A percentile compares a stretch with the other conserved stretches of the same genome.
These are phyloP conservation scores for Macrocybe gigantea DNA, from an alignment of 768 basidiomycete species.

Conservation along the genomic window DNA sequence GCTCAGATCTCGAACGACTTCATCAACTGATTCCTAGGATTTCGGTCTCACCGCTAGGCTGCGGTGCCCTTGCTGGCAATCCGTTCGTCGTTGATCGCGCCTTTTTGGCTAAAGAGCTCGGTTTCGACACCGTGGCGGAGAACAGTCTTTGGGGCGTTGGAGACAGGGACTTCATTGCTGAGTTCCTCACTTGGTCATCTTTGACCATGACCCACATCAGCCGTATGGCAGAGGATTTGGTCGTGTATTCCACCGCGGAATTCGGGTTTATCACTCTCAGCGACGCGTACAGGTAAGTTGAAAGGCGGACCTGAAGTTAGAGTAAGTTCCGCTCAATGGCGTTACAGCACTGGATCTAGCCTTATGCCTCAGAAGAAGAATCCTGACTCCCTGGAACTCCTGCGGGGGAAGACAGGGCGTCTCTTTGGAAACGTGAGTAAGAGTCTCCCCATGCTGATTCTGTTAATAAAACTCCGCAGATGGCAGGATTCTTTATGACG, in stretches of 20 bases:
- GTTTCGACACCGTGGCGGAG: constrained; percentile 83
- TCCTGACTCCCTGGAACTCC: constrained; percentile 90
- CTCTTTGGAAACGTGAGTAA: constrained; percentile 81
- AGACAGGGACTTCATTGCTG: constrained; percentile 95
- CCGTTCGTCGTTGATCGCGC: constrained; percentile 93
- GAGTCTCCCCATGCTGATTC: constrained; percentile 3
- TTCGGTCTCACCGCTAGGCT: constrained; percentile 90
- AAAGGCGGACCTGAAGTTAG: no score
- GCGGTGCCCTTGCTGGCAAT: constrained; percentile 94
- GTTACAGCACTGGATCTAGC: constrained; percentile 86
- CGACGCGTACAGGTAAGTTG: constrained; percentile 85
- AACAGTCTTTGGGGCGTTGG: constrained; percentile 97
- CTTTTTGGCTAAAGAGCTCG: constrained; percentile 85
- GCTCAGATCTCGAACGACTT: constrained; percentile 82
- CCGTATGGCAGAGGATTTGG: constrained; percentile 91
- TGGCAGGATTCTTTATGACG: constrained; percentile 97
- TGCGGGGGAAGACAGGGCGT: constrained; percentile 93
- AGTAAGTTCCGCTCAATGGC: no score
- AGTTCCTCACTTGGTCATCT: constrained; percentile 96
- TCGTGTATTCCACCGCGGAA: constrained; percentile 95
- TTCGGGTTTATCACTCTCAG: constrained; percentile 95
- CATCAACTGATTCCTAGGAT: constrained; percentile 82
- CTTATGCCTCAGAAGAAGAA: constrained; percentile 99
- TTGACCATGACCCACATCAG: constrained; percentile 92
- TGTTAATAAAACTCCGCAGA: constrained; percentile 35